Base-by-base conservation (phyloP, 306 rosid genomes). In the Carpinus viminea region DNA sequence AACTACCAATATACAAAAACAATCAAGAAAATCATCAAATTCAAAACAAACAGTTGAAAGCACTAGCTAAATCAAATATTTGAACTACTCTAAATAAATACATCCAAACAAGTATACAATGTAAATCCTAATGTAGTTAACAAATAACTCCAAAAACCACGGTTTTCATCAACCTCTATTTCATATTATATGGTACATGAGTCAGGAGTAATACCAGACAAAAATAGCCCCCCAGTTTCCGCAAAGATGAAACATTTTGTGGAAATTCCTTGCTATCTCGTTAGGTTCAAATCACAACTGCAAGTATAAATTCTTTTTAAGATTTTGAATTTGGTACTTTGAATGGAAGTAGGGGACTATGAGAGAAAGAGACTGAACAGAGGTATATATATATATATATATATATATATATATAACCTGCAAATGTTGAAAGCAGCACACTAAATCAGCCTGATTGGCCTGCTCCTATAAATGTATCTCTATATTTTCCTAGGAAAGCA, bases 131-230 rank as follows among this genome's bases (percentile, higher is more conserved):
- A 74, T 15, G 74, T 52, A 62, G 50, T 8, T 66, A 74, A 56
- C 82, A 83, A 81, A 48, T 60, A 54, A 71, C 68, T 48, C 68
- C 74, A 74, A 72, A 72, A 84, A 78, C 54, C 61, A 21, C 70
- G 68, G 38, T 76, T 62, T 81, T 68, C 31, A 28, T 28, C 31
- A 28, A 28, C 31, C 31, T 28, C 31, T 28, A 28, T 28, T 28
- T 28, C 98, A 77, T 90, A 95, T 98, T 98, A 92, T 92, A 95
- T 92, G 74, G 97, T 92, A 88, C 97, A 92, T 72, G 98, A 95
- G 93, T 95, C 98, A 64, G 31, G 98, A 86, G 98, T 91, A 88
- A 95, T 92, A 84, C 98, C 98, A 5, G 92, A n/a, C n/a, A 28
- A 95, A 95, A 92, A 80, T 92, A 91, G 81, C n/a, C n/a, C 88